Evolutionary conservation across 345 rosid species (phyloP).

Genomic region (Rhodomyrtus tomentosa): DNA sequence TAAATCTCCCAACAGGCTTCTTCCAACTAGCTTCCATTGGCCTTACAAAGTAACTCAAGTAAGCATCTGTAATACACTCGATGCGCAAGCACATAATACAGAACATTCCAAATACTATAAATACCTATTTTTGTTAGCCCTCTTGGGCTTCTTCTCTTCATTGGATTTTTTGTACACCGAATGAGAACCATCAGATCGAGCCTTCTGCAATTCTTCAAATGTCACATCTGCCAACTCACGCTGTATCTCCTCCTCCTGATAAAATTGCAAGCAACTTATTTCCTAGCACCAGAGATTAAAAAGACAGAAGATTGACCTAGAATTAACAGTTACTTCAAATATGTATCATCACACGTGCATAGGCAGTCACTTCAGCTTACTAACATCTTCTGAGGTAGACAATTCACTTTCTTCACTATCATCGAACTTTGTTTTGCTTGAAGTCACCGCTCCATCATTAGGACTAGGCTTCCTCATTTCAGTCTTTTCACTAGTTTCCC

Average conservation of each 20-base stretch:
- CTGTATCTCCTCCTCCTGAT: slow-evolving; percentile 52
- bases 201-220: slow-evolving; percentile 68
- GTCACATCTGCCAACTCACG: slow-evolving; percentile 60
- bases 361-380: neutral
- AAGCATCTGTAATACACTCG: neutral
- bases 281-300: neutral
- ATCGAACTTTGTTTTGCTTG: slow-evolving; percentile 15
- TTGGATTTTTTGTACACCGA: slow-evolving; percentile 15
- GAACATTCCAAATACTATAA: neutral
- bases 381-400: slow-evolving; percentile 26
- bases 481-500: neutral
- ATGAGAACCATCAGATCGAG: slow-evolving; percentile 63
- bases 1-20: slow-evolving; percentile 63
- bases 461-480: slow-evolving; percentile 13
- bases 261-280: neutral
- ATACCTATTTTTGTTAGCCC: slow-evolving; percentile 73
- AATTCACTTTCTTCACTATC: slow-evolving; percentile 21
- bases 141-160: slow-evolving; percentile 30
- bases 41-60: slow-evolving; percentile 13
- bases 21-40: slow-evolving; percentile 68
- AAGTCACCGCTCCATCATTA: neutral
- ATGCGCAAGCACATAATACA: neutral
- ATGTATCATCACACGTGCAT: neutral
- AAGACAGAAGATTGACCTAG: neutral
- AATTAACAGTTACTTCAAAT: neutral